These are phyloP conservation scores for Neoboletus brunneissimus DNA, from an alignment of 768 basidiomycete species.

Conservation along the genomic window DNA sequence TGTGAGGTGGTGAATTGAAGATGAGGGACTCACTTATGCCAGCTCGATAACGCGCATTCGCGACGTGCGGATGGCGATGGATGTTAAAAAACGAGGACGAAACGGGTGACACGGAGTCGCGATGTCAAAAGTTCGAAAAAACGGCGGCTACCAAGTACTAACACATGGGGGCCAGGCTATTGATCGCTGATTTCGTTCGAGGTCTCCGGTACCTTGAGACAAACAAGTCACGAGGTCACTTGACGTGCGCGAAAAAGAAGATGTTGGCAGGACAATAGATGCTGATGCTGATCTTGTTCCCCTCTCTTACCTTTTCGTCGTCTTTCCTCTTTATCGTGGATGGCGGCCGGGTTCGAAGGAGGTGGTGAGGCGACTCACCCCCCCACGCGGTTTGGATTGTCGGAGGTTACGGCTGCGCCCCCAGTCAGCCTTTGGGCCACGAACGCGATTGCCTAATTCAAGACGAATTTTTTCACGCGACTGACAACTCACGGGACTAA, in stretches of 20 bases:
- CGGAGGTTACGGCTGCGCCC: not conserved
- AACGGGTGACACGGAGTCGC: not conserved
- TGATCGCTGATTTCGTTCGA: conserved; percentile 8
- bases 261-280: no score
- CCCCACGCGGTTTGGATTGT: not conserved
- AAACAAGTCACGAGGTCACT: conserved; percentile 5
- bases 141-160: not conserved
- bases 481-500: not conserved
- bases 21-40: conserved; percentile 14
- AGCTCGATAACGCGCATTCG: conserved; percentile 16
- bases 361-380: no score
- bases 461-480: conserved; percentile 8
- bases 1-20: not conserved
- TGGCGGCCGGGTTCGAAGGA: no score
- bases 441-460: not conserved
- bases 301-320: no score
- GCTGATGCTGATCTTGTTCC: no score
- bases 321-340: no score
- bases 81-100: not conserved
- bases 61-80: conserved; percentile 8
- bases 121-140: not conserved
- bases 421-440: not conserved
- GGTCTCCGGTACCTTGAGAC: conserved; percentile 8
- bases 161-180: conserved; percentile 5
- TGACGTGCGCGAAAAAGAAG: no score